Evolutionary conservation across 1,284 basidiomycete genomes (phyloP).

Genomic region (Gymnopus androsaceus): DNA sequence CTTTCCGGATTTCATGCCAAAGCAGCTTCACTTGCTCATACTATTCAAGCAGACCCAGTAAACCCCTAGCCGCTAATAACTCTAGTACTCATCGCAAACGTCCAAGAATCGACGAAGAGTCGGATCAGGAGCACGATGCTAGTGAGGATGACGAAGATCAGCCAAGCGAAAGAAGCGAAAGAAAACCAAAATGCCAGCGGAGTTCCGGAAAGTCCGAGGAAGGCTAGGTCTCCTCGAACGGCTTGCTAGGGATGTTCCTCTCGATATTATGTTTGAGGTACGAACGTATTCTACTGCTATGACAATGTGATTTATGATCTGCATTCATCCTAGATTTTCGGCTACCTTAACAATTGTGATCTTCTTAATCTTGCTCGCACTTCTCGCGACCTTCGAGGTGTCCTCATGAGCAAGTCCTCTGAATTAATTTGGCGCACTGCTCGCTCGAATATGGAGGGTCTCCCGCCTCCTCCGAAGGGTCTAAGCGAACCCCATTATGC

Average conservation of each 20-base stretch:
- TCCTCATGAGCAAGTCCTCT: constrained; percentile 26
- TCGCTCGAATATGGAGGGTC: neutral
- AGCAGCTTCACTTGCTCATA: neutral
- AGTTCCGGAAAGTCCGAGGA: constrained; percentile 7
- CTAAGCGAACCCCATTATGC: constrained; percentile 14
- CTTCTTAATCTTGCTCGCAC: constrained; percentile 29
- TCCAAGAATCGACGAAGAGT: neutral
- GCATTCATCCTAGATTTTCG: constrained; percentile 22
- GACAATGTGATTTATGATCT: neutral
- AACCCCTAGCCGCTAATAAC: neutral
- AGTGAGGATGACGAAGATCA: neutral
- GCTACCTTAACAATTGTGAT: constrained; percentile 26
- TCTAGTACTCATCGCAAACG: neutral
- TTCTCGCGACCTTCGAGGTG: constrained; percentile 28
- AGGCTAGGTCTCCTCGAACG: constrained; percentile 3
- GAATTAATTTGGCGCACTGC: constrained; percentile 24
- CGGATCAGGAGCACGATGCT: neutral
- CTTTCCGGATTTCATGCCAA: neutral
- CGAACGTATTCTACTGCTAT: too few relatives aligned
- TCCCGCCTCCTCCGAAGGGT: constrained; percentile 14
- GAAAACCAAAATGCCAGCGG: neutral
- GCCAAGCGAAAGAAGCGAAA: neutral
- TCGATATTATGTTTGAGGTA: constrained; percentile 11
- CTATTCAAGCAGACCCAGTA: neutral
- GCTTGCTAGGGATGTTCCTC: constrained; percentile 5